These are phyloP conservation scores for Dioszegia aurantiaca DNA, from an alignment of 768 basidiomycete species.

Conservation along the genomic window DNA sequence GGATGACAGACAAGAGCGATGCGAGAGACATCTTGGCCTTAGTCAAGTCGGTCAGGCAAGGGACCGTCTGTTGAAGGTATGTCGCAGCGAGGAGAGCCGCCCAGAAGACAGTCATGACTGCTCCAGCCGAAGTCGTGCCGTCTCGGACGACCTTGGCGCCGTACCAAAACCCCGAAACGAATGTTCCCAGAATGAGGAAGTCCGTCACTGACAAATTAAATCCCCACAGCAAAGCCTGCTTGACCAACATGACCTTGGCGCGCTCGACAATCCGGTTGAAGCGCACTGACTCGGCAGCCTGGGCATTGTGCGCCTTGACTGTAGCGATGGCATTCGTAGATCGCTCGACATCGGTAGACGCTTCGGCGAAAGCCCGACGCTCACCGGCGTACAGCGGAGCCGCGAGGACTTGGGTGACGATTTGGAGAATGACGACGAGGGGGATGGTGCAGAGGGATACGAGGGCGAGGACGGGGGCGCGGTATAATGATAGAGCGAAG, in stretches of 20 bases:
- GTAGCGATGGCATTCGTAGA: slow-evolving; percentile 71
- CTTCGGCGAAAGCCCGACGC: slow-evolving; percentile 64
- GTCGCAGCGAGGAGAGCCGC: slow-evolving; percentile 85
- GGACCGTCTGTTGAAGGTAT: slow-evolving; percentile 82
- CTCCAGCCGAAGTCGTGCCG: slow-evolving; percentile 65
- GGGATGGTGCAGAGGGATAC: slow-evolving; percentile 91
- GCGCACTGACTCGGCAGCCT: slow-evolving; percentile 59
- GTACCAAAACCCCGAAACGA: slow-evolving; percentile 96
- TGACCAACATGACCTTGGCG: slow-evolving; percentile 57
- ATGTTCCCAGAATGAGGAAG: slow-evolving; percentile 85
- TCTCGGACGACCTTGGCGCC: slow-evolving; percentile 83
- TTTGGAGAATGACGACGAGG: slow-evolving; percentile 71
- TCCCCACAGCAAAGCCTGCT: slow-evolving; percentile 72
- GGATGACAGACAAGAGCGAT: slow-evolving; percentile 63
- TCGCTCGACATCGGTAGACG: slow-evolving; percentile 76
- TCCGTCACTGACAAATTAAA: slow-evolving; percentile 66
- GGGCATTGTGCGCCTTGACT: slow-evolving; percentile 89
- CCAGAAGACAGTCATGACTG: slow-evolving; percentile 98
- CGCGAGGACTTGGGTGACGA: slow-evolving; percentile 67
- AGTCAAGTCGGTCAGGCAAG: slow-evolving; percentile 70
- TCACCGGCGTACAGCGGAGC: slow-evolving; percentile 68
- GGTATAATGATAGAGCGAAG: slow-evolving; percentile 74
- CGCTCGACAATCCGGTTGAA: slow-evolving; percentile 57
- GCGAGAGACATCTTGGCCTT: slow-evolving; percentile 82
- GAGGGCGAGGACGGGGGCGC: slow-evolving; percentile 78